These are phyloP conservation scores for Phlyctochytrium arcticum DNA, from an alignment of 192 early-diverging fungal genomes.

Conservation along the genomic window DNA sequence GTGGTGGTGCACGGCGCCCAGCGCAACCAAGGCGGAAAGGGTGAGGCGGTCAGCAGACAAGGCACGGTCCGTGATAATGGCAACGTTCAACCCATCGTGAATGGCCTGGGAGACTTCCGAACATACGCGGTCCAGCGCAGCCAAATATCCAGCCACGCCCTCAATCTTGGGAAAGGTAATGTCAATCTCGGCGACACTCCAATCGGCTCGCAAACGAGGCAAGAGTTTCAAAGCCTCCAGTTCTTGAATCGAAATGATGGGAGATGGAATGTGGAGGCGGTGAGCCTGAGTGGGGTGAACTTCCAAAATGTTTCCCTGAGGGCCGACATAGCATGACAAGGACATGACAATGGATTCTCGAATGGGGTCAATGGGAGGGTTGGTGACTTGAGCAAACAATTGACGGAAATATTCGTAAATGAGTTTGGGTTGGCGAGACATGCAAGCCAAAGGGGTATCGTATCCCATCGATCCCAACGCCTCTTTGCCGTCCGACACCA, in stretches of 20 bases:
- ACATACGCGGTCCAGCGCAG: constrained; percentile 83
- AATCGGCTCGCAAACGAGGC: constrained; percentile 59
- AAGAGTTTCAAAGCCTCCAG: constrained; percentile 74
- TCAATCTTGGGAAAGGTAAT: constrained; percentile 76
- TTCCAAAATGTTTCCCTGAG: constrained; percentile 91
- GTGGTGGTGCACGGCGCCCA: constrained; percentile 92
- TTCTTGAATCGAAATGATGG: constrained; percentile 81
- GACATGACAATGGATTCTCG: constrained; percentile 99
- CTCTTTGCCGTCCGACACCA: constrained; percentile 90
- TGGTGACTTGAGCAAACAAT: constrained; percentile 97
- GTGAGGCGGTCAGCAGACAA: constrained; percentile 66
- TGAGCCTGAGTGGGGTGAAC: constrained; percentile 73
- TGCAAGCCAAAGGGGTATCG: constrained; percentile 91
- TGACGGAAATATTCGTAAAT: constrained; percentile 97
- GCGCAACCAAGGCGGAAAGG: constrained; percentile 79
- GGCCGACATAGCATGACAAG: constrained; percentile 88
- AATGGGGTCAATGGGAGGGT: constrained; percentile 99
- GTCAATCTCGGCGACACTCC: constrained; percentile 79
- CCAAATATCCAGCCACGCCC: constrained; percentile 74
- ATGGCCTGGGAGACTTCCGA: constrained; percentile 79
- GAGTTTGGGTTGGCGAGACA: constrained; percentile 80
- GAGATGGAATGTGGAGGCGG: constrained; percentile 77
- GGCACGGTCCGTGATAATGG: constrained; percentile 78
- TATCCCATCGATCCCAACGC: constrained; percentile 98
- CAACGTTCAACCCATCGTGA: constrained; percentile 69